Evolutionary conservation across 257 asterid genomes (phyloP), one percentile per base, ranked within the genome.

Genomic region (Solanum tarapatanum): DNA sequence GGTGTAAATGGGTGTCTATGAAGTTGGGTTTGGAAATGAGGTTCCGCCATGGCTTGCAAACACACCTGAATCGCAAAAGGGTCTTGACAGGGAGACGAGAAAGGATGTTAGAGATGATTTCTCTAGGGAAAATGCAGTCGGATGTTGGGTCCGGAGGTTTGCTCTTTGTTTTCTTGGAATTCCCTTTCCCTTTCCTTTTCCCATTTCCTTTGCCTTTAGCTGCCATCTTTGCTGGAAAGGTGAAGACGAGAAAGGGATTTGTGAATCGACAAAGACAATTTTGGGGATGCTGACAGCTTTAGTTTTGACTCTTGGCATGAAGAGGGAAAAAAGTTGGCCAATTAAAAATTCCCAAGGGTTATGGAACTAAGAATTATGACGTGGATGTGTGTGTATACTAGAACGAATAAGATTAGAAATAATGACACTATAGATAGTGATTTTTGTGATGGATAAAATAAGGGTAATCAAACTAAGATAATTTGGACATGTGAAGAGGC

Each of bases 31-130:
- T 19, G 3, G 83, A 24, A 32, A 86, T 86, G 43, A 86, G 32
- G 28, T 24, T 41, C 28, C 79, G 1, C 88, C 88, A 86, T 12
- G 33, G 62, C 45, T 86, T 86, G 72, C 88, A 70, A 26, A 86
- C 88, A 4, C 72, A 70, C 84, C 79, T 70, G 84, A 86, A 72
- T 86, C 70, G 41, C 24, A 86, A n/a, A 24, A 86, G 88, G 66
- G 37, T 14, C 7, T 86, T 73, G 5, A 48, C 84, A 16, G 84
- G 74, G 37, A 86, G 84, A 37, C 35, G 28, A 7, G 33, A 26
- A 30, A 86, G 79, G 41, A 73, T 86, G n/a, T 32, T 19, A 51
- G 11, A 11, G 26, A 86, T 19, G 39, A 48, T 51, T 16, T 51
- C 62, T 51, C 62, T 51, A 6, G 9, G n/a, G 3, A 51, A 51